Conservation (phyloP, 2,329 filamentous ascomycete species). For the Furcasterigmium furcatum region DNA sequence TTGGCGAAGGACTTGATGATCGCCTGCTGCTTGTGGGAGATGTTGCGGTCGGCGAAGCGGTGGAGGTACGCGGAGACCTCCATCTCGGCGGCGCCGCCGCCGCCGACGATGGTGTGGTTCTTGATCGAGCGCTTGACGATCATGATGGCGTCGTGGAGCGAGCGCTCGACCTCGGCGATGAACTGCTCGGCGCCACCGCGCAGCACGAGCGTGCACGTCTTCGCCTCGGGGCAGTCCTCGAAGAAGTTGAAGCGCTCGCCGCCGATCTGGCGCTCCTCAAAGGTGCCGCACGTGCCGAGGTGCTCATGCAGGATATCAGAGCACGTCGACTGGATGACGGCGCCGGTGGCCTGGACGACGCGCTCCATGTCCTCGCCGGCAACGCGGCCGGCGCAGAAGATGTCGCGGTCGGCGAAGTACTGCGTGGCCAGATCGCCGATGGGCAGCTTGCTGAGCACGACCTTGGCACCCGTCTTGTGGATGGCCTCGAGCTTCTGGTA, state of each 20-base stretch:
- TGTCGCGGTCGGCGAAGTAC: slow-evolving; percentile 94
- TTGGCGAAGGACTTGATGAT: slow-evolving; percentile 98
- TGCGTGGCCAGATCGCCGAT: slow-evolving; percentile 98
- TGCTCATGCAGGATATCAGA: slow-evolving; percentile 89
- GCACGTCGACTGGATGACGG: slow-evolving; percentile 91
- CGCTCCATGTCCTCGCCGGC: slow-evolving; percentile 91
- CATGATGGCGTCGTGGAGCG: slow-evolving; percentile 98
- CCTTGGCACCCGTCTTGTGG: slow-evolving; percentile 91
- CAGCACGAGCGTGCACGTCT: slow-evolving; percentile 94
- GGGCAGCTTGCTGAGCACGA: slow-evolving; percentile 93
- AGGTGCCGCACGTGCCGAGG: slow-evolving; percentile 83
- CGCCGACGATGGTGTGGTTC: slow-evolving; percentile 91
- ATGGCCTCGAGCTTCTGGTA: slow-evolving; percentile 98
- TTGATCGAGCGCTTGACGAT: slow-evolving; percentile 98
- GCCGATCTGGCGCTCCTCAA: slow-evolving; percentile 96
- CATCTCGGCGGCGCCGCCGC: slow-evolving; percentile 95
- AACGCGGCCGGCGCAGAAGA: slow-evolving; percentile 97
- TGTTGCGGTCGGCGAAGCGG: slow-evolving; percentile 86
- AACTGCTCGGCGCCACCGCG: slow-evolving; percentile 98
- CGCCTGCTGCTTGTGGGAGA: slow-evolving; percentile 91
- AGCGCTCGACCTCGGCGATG: slow-evolving; percentile 97
- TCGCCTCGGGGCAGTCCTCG: slow-evolving; percentile 89
- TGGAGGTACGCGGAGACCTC: slow-evolving; percentile 93
- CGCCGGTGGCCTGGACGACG: slow-evolving; percentile 90
- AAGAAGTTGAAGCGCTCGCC: slow-evolving; percentile 99